Evolutionary conservation across 2,329 filamentous ascomycete genomes (phyloP), one percentile per base, ranked within the genome.

Genomic region (Aspergillus ochraceoroseus): DNA sequence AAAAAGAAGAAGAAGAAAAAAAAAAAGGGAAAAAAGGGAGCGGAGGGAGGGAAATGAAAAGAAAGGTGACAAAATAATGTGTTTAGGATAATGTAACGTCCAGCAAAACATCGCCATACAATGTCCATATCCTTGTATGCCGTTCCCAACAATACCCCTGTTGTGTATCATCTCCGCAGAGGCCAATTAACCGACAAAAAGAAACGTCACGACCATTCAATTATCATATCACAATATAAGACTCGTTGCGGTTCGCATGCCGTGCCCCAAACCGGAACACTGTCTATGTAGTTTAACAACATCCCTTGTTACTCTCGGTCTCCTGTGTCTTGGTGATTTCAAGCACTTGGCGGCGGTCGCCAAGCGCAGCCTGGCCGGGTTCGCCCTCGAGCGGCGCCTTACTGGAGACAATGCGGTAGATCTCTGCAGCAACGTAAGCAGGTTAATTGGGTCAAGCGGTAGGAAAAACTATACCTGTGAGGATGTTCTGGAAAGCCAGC

Each of bases 361-460:
- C 82, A 59, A 92, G 84, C 53, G 85, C 83, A 61, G 85, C 83
- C 65, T 87, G 84, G 51, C 83, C 76, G 48, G 80, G 79, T 57
- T 95, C 89, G 62, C 85, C 86, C 65, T 95, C 90, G 59, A 96
- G 81, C n/a, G n/a, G n/a, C 28, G 88, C 87, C 77, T 96, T 96
- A 79, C 85, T 92, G 42, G 90, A 96, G 52, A 98, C 92, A 59
- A 98, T 98, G 62, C 89, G 86, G 78, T 96, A 98, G 73, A 98
- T 98, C 77, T 98, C 92, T 95, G 64, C 12, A 33, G 43, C 43
- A 42, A 32, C 22, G 40, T 41, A 29, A 48, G 31, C 15, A 29
- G 17, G 25, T 12, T 31, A 39, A 32, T 13, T 34, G 8, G 25
- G n/a, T 7, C 2, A 31, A 19, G 20, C 12, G 22, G 17, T 22